A percentile compares a stretch with the other conserved stretches of the same genome.
phyloP scores from a whole-genome alignment of 768 basidiomycete species.

The Psilocybe tampanensis region DNA sequence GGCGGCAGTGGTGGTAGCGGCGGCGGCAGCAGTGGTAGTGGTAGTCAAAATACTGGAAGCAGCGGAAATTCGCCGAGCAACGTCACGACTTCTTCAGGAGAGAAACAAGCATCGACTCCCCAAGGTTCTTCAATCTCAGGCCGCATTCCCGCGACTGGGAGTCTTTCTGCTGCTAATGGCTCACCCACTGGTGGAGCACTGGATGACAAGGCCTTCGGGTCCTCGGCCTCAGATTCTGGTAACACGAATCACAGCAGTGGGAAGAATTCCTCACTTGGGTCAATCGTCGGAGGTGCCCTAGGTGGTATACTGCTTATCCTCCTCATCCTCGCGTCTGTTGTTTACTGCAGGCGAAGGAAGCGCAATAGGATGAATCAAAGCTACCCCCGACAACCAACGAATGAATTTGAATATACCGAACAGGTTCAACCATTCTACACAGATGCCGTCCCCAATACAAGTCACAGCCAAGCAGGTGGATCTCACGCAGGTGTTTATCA shows the following conservation, averaged over 20 bases:
- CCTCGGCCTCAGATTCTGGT: not conserved
- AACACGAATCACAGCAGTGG: not conserved
- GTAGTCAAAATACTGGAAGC: not conserved
- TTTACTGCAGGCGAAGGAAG: not conserved
- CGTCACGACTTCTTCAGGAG: not conserved
- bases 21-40: not conserved
- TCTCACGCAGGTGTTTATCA: too few relatives aligned
- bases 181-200: not conserved
- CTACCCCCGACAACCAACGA: not conserved
- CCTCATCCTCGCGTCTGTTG: not conserved
- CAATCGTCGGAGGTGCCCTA: slow-evolving; percentile 1
- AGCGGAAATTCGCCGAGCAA: not conserved
- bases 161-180: not conserved
- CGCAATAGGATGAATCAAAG: not conserved
- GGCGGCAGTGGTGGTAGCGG: not conserved
- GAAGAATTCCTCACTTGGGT: not conserved
- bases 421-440: slow-evolving; percentile 3
- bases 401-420: not conserved
- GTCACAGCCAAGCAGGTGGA: not conserved
- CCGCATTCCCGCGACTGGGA: not conserved
- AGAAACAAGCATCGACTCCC: not conserved
- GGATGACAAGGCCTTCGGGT: not conserved
- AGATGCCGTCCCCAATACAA: not conserved
- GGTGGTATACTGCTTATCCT: not conserved
- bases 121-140: not conserved